Evolutionary conservation across 108 stramenopile genomes (phyloP).

Genomic region (Aurantiochytrium sp.): DNA sequence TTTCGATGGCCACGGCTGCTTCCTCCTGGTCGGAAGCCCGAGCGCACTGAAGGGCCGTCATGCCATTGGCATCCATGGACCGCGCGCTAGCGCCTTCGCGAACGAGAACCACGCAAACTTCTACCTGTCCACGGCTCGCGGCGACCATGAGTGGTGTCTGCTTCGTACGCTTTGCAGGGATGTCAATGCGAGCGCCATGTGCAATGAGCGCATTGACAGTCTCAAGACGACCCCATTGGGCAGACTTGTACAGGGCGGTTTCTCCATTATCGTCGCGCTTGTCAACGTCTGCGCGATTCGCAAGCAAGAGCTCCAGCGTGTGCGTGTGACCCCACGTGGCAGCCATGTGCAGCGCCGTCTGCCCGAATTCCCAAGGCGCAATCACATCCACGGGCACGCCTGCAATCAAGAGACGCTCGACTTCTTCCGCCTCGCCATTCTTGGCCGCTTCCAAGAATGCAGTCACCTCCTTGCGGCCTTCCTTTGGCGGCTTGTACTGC

Average conservation of each 20-base stretch:
- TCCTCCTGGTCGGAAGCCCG: not conserved
- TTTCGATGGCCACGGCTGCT: not conserved
- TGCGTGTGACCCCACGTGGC: not conserved
- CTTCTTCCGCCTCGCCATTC: not conserved
- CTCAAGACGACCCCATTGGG: not conserved
- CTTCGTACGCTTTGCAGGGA: not conserved
- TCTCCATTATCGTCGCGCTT: not conserved
- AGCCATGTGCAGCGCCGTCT: constrained; percentile 19
- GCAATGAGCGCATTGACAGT: not conserved
- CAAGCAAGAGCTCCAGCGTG: not conserved
- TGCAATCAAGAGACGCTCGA: not conserved
- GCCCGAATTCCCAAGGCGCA: not conserved
- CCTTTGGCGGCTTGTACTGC: not conserved
- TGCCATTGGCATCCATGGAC: not conserved
- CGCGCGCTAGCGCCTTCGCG: not conserved
- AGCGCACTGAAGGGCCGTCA: not conserved
- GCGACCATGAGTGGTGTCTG: not conserved
- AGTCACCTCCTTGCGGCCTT: not conserved
- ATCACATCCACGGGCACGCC: not conserved
- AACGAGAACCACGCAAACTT: not conserved
- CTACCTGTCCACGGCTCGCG: not conserved
- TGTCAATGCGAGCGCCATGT: not conserved
- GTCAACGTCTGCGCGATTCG: constrained; percentile 4
- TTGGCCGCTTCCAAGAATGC: not conserved
- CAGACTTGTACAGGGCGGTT: not conserved